These are phyloP conservation scores for Kazachstania taianensis DNA, from an alignment of 805 yeast genomes.

Conservation along the genomic window DNA sequence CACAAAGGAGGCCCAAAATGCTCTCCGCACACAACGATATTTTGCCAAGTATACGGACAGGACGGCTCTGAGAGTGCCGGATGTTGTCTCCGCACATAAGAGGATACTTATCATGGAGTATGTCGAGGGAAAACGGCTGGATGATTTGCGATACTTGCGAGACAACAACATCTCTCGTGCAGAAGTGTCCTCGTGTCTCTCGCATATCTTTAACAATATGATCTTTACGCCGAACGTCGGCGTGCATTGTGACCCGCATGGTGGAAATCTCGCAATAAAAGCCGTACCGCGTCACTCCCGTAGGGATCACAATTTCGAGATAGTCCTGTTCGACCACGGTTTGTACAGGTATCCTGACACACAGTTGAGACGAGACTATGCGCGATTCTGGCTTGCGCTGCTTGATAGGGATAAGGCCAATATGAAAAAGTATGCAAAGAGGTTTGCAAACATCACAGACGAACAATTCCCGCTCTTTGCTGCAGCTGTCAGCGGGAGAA, in stretches of 20 bases:
- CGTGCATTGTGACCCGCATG: conserved; percentile 97
- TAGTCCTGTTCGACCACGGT: conserved; percentile 90
- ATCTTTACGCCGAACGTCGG: conserved; percentile 87
- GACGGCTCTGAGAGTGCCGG: conserved; percentile 78
- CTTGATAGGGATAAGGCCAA: conserved; percentile 54
- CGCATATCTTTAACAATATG: conserved; percentile 91
- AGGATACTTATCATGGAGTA: conserved; percentile 84
- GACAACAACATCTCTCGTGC: conserved; percentile 56
- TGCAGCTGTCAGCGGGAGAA: conserved; percentile 92
- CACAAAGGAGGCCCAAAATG: conserved; percentile 75
- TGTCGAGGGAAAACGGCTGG: conserved; percentile 73
- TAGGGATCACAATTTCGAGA: conserved; percentile 71
- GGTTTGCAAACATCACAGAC: conserved; percentile 68
- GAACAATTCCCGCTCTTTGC: conserved; percentile 77
- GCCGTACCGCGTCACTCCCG: conserved; percentile 9
- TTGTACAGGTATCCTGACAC: conserved; percentile 76
- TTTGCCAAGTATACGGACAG: conserved; percentile 42
- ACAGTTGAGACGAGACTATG: conserved; percentile 68
- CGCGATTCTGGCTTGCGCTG: conserved; percentile 86
- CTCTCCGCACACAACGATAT: conserved; percentile 56
- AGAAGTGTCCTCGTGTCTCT: conserved; percentile 73
- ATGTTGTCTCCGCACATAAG: conserved; percentile 51
- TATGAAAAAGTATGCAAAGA: conserved; percentile 67
- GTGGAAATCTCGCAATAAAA: conserved; percentile 87
- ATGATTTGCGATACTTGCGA: conserved; percentile 57